Conservation (phyloP, 2,329 filamentous ascomycete species). For the Albophoma yamanashiensis region DNA sequence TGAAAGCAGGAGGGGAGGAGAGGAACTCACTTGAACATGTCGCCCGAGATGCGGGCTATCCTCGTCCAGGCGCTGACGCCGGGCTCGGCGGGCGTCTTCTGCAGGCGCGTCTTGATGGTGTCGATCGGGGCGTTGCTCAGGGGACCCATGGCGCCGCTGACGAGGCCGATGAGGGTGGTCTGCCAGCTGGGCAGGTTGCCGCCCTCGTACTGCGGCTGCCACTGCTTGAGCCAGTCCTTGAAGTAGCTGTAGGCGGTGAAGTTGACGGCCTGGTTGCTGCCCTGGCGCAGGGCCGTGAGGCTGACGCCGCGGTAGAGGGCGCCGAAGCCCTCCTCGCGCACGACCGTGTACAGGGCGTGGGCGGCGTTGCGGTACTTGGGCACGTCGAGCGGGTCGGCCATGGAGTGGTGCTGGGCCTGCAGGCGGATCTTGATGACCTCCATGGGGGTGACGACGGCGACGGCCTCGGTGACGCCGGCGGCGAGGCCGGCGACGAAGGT, state of each 20-base stretch:
- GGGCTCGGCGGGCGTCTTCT: constrained; percentile 74
- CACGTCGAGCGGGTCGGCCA: constrained; percentile 91
- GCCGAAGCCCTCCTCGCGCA: constrained; percentile 80
- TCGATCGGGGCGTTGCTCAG: constrained; percentile 96
- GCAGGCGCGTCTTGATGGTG: constrained; percentile 94
- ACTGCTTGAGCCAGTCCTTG: constrained; percentile 64
- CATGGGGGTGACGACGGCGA: constrained; percentile 95
- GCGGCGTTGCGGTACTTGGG: constrained; percentile 97
- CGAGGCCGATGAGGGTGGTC: constrained; percentile 81
- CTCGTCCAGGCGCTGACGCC: constrained; percentile 72
- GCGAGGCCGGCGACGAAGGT: constrained; percentile 73
- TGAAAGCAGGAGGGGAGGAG: no score
- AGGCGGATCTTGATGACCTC: constrained; percentile 98
- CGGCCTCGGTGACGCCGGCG: constrained; percentile 92
- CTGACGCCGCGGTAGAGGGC: constrained; percentile 90
- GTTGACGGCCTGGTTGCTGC: constrained; percentile 96
- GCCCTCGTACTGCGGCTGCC: constrained; percentile 58
- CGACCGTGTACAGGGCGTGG: constrained; percentile 71
- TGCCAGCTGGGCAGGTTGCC: constrained; percentile 72
- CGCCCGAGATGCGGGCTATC: constrained; percentile 66
- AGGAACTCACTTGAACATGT: constrained; percentile 66
- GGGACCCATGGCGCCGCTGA: constrained; percentile 90
- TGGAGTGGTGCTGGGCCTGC: constrained; percentile 94
- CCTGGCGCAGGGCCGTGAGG: constrained; percentile 86
- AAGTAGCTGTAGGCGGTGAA: constrained; percentile 97